Conservation (phyloP, 768 basidiomycete genomes). For the Cystofilobasidium capitatum region DNA sequence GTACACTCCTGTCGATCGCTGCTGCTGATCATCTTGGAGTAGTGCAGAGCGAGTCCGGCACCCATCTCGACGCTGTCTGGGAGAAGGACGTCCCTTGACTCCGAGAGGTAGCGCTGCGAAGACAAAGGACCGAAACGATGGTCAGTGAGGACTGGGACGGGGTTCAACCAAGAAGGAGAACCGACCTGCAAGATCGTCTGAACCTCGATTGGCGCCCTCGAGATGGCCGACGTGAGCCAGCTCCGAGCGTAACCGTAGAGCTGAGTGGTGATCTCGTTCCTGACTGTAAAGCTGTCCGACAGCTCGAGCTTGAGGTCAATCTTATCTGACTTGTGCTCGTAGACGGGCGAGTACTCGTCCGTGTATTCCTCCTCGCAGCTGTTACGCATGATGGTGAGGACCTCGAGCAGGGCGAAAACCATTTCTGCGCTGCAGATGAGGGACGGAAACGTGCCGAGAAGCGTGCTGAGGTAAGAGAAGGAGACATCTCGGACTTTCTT, state of each 20-base stretch:
- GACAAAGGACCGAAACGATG: background rate
- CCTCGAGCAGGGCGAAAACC: constrained; percentile 81
- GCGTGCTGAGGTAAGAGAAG: constrained; percentile 66
- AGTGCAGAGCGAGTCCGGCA: constrained; percentile 76
- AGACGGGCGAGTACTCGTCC: constrained; percentile 89
- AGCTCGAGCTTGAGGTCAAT: constrained; percentile 65
- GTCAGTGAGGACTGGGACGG: too few species aligned
- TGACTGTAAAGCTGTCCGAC: constrained; percentile 71
- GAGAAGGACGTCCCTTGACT: constrained; percentile 59
- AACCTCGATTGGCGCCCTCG: constrained; percentile 80
- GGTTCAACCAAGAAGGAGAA: background rate
- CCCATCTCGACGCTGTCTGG: constrained; percentile 77
- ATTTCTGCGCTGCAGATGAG: constrained; percentile 82
- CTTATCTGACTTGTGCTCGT: constrained; percentile 70
- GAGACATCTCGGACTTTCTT: constrained; percentile 72
- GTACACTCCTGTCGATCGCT: constrained; percentile 65
- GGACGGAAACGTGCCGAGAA: constrained; percentile 86
- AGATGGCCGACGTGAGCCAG: constrained; percentile 81
- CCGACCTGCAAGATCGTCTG: constrained; percentile 82
- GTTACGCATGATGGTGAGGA: constrained; percentile 74
- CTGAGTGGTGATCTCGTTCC: constrained; percentile 71
- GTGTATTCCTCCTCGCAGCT: constrained; percentile 82
- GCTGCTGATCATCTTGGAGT: constrained; percentile 69
- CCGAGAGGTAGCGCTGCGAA: constrained; percentile 71
- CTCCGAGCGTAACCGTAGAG: constrained; percentile 61